Evolutionary conservation across 306 rosid genomes (phyloP).

Genomic region (Begonia masoniana): DNA sequence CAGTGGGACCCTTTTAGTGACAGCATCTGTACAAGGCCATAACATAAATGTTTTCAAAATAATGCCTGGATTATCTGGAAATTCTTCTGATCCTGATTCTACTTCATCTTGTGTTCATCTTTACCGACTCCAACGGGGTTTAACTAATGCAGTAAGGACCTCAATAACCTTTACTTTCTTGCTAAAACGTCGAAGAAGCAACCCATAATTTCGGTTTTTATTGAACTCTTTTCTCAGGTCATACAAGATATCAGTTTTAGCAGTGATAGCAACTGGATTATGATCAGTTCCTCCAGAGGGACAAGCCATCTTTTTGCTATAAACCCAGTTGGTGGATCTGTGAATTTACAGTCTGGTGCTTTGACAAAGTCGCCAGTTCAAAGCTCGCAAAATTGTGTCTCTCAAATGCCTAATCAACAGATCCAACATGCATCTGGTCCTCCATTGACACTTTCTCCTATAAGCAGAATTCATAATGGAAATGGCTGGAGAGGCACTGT

Average conservation of each 20-base stretch:
- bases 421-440: slow-evolving; percentile 38
- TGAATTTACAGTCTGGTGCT: slow-evolving; percentile 38
- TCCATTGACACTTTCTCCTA: slow-evolving; percentile 70
- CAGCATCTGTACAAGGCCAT: slow-evolving; percentile 92
- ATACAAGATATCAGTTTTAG: slow-evolving; percentile 96
- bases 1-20: slow-evolving; percentile 81
- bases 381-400: slow-evolving; percentile 26
- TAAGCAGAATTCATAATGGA: slow-evolving; percentile 77
- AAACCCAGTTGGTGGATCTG: slow-evolving; percentile 77
- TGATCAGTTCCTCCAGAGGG: slow-evolving; percentile 97
- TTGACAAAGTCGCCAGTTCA: slow-evolving; percentile 22
- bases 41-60: slow-evolving; percentile 84
- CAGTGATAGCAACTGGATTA: slow-evolving; percentile 91
- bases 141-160: slow-evolving; percentile 77
- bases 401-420: slow-evolving; percentile 39
- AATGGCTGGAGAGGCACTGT: slow-evolving; percentile 83
- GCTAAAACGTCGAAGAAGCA: no score
- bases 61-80: slow-evolving; percentile 37
- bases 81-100: slow-evolving; percentile 28
- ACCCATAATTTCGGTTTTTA: slow-evolving; percentile 2
- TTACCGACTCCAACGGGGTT: slow-evolving; percentile 85
- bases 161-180: slow-evolving; percentile 2
- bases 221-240: slow-evolving; percentile 37
- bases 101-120: slow-evolving; percentile 53
- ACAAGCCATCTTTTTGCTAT: slow-evolving; percentile 89